Evolutionary conservation across 2,329 filamentous ascomycete genomes (phyloP).

Genomic region (Teratosphaeriaceae sp.): DNA sequence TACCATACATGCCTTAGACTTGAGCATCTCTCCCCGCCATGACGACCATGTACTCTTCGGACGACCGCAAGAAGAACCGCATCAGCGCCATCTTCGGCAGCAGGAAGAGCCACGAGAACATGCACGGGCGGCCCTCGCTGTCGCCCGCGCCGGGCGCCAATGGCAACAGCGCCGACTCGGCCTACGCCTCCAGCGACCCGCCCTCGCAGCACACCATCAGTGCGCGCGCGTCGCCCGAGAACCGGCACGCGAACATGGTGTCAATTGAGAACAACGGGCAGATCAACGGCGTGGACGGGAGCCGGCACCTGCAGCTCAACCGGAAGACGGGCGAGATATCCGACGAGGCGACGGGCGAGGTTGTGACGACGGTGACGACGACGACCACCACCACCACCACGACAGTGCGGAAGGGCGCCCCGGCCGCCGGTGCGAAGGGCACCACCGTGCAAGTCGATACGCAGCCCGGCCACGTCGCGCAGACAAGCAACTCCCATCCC

Average conservation of each 20-base stretch:
- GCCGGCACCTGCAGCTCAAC: slow-evolving; percentile 22
- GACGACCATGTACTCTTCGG: background rate
- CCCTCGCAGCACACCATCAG: background rate
- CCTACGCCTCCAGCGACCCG: slow-evolving; percentile 4
- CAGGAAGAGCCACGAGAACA: slow-evolving; percentile 12
- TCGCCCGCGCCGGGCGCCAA: slow-evolving; percentile 1
- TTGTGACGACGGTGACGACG: slow-evolving; percentile 25
- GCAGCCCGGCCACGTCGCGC: background rate
- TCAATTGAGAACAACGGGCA: slow-evolving; percentile 23
- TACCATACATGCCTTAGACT: no score
- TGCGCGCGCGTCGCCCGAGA: slow-evolving; percentile 3
- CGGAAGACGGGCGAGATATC: slow-evolving; percentile 22
- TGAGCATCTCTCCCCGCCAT: no score
- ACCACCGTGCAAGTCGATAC: slow-evolving; percentile 3
- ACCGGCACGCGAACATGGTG: slow-evolving; percentile 12
- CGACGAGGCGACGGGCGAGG: slow-evolving; percentile 26
- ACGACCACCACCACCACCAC: slow-evolving; percentile 23
- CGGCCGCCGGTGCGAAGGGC: background rate
- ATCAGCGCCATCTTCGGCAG: slow-evolving; percentile 17
- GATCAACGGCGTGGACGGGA: slow-evolving; percentile 19
- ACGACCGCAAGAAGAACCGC: slow-evolving; percentile 6
- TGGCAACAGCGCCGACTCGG: slow-evolving; percentile 5
- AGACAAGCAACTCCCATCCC: no score
- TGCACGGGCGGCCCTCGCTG: slow-evolving; percentile 3
- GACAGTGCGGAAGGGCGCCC: background rate